Evolutionary conservation across 2,329 filamentous ascomycete species (phyloP).

Genomic region (Cladosporium sp.): DNA sequence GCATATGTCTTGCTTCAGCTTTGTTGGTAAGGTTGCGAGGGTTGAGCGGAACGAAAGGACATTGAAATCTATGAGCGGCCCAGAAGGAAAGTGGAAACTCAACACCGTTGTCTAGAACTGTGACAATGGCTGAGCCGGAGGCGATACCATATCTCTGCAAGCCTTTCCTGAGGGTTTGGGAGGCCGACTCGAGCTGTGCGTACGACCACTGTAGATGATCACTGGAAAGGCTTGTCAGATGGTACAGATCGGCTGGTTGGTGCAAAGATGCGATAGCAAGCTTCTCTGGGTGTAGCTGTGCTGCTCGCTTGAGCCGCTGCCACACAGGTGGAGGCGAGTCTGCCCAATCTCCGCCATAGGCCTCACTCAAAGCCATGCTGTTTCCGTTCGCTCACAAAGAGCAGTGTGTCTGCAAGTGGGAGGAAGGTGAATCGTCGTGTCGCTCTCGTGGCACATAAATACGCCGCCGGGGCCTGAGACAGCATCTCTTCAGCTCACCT

Average conservation of each 20-base stretch:
- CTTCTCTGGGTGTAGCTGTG: not conserved
- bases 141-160: not conserved
- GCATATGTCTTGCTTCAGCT: slow-evolving; percentile 10
- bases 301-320: not conserved
- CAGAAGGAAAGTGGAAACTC: slow-evolving; percentile 9
- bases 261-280: not conserved
- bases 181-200: not conserved
- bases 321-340: not conserved
- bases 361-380: not conserved
- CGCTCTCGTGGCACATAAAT: too few species aligned
- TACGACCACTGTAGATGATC: not conserved
- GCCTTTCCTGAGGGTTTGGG: not conserved
- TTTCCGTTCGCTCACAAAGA: not conserved
- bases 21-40: slow-evolving; percentile 10
- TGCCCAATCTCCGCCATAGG: not conserved
- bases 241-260: not conserved
- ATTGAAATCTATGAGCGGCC: slow-evolving; percentile 11
- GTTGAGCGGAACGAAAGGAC: slow-evolving; percentile 15
- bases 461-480: too few species aligned
- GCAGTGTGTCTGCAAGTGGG: too few species aligned
- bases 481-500: too few species aligned
- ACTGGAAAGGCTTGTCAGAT: not conserved
- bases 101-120: slow-evolving; percentile 8
- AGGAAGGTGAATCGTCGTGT: not conserved
- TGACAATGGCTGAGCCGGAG: not conserved